Conservation (phyloP, 139 green algal species). For the Dunaliella sp. region DNA sequence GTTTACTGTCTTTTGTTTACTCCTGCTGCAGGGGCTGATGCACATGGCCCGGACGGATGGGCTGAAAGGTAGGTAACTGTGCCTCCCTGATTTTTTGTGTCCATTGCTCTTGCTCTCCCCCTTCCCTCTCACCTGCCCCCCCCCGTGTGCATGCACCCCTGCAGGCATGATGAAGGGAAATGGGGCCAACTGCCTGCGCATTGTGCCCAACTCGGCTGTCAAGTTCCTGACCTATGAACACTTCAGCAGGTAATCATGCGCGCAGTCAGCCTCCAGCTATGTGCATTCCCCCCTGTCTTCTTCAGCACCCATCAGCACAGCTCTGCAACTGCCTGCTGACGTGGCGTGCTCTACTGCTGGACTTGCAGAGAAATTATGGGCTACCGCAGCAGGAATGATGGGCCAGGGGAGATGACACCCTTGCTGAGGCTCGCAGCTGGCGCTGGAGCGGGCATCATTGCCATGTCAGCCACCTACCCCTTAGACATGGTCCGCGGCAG, state of each 20-base stretch:
- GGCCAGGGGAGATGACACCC: constrained; percentile 86
- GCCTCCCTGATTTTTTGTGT: not conserved
- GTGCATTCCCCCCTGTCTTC: not conserved
- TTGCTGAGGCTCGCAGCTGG: constrained; percentile 81
- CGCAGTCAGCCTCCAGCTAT: not conserved
- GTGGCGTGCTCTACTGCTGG: not conserved
- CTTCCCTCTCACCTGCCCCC: not conserved
- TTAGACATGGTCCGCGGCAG: constrained; percentile 96
- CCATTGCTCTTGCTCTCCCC: not conserved
- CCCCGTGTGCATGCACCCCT: too few species aligned
- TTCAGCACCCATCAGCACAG: too few species aligned
- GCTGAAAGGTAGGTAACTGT: constrained; percentile 44
- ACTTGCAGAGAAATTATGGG: constrained; percentile 74
- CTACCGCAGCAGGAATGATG: constrained; percentile 59
- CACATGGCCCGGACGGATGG: constrained; percentile 86
- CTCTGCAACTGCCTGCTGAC: constrained; percentile 8
- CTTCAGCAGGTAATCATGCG: constrained; percentile 64
- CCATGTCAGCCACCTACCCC: constrained; percentile 96
- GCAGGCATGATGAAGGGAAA: constrained; percentile 95
- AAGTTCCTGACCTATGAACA: constrained; percentile 99
- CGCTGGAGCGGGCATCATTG: constrained; percentile 90
- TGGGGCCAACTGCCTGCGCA: constrained; percentile 96
- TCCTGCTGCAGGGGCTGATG: constrained; percentile 76
- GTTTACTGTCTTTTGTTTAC: too few species aligned
- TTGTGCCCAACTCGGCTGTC: constrained; percentile 96